Conservation (phyloP, 805 yeast genomes). For the Teunomyces funiuensis region DNA sequence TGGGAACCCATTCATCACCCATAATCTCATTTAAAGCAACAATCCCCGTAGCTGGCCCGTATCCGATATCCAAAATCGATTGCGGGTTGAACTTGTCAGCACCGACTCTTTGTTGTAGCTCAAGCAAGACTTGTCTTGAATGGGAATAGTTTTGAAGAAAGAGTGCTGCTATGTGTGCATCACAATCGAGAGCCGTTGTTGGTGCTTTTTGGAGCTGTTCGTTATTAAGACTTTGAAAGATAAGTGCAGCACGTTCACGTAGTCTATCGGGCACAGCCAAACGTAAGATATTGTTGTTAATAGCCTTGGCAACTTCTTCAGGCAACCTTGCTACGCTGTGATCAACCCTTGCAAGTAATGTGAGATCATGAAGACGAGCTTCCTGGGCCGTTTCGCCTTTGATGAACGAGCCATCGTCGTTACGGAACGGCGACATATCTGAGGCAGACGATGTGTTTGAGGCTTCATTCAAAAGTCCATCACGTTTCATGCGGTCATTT, state of each 20-base stretch:
- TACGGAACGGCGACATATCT: slow-evolving; percentile 35
- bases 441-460: background rate
- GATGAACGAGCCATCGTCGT: slow-evolving; percentile 39
- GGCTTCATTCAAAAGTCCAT: slow-evolving; percentile 8
- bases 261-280: slow-evolving; percentile 63
- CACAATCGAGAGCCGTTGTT: slow-evolving; percentile 52
- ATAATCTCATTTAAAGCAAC: slow-evolving; percentile 81
- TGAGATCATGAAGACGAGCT: slow-evolving; percentile 57
- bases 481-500: slow-evolving; percentile 15
- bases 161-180: slow-evolving; percentile 76
- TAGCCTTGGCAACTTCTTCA: slow-evolving; percentile 50
- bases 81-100: slow-evolving; percentile 57
- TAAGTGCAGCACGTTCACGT: slow-evolving; percentile 58
- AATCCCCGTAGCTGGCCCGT: slow-evolving; percentile 92
- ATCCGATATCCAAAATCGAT: slow-evolving; percentile 74
- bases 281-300: slow-evolving; percentile 62
- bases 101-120: slow-evolving; percentile 57
- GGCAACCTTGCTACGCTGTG: slow-evolving; percentile 58
- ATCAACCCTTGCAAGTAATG: slow-evolving; percentile 56
- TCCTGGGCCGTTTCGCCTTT: slow-evolving; percentile 48
- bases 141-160: slow-evolving; percentile 82
- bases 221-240: slow-evolving; percentile 51
- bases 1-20: slow-evolving; percentile 63
- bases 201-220: slow-evolving; percentile 55
- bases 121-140: slow-evolving; percentile 61